Evolutionary conservation across 1,139 yeast species (phyloP), one percentile per base, ranked within the genome.

Genomic region (Lodderomyces beijingensis): DNA sequence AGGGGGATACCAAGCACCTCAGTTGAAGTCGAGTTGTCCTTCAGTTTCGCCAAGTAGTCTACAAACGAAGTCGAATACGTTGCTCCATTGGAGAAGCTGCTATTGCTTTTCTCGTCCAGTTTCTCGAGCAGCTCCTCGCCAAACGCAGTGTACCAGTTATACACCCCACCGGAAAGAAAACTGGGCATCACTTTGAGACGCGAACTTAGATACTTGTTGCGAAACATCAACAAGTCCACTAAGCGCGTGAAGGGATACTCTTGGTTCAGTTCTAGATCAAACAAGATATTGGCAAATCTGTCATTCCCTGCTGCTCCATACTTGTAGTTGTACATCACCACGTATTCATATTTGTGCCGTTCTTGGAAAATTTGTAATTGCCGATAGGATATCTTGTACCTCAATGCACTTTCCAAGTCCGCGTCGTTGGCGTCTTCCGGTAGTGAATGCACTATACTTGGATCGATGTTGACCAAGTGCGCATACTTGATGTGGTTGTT

Each of bases 401-500:
- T 59, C 16, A 89, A 62, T 21, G 74, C 58, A 23, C 67, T 72
- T 44, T 80, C 84, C 18, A 87, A 53, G 34, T 79, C 86, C 32
- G 57, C 62, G 45, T 81, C 89, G 2, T 70, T 65, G 41, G 70
- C 49, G 5, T 29, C 16, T 8, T 34, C 27, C 11, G 31, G 21
- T 8, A 38, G 15, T 3, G 19, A 7, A 7, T 29, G 26, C 7
- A 40, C 25, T 16, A 18, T 14, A 5, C 14, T 42, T 4, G 95
- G 95, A 36, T 84, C 94, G 10, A 87, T 71, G 50, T 88, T 82
- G 12, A 84, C 70, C 6, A 80, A 55, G 30, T 79, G 71, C 1
- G 60, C 53, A 22, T 69, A 59, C 14, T 69, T 65, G 20, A 88
- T 74, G 50, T 82, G 95, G 25, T 74, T 70, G 32, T 62, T 64